Conservation (phyloP, 352 stramenopile species). For the Globisporangium echinulatum region DNA sequence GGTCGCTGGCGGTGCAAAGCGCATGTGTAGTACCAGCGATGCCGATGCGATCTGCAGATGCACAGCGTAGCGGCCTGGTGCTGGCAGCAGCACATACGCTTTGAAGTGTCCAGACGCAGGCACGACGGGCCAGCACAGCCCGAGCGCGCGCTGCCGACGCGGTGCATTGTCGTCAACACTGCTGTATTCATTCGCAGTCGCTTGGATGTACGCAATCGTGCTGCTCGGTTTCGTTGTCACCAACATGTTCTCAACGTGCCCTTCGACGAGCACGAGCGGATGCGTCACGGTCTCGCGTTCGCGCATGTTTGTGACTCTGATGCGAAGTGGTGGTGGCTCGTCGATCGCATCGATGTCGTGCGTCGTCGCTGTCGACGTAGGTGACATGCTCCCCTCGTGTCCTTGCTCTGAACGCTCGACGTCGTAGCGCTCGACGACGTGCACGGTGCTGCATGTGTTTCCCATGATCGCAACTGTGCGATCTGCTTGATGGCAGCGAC, state of each 20-base stretch:
- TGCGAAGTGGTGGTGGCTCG: slow-evolving; percentile 3
- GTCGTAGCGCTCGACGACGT: slow-evolving; percentile 5
- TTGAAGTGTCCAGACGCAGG: slow-evolving; percentile 40
- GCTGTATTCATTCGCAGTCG: background rate
- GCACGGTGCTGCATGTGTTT: slow-evolving; percentile 9
- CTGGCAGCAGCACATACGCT: slow-evolving; percentile 51
- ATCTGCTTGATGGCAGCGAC: background rate
- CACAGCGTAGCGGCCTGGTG: slow-evolving; percentile 28
- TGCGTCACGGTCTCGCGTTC: slow-evolving; percentile 66
- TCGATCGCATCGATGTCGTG: background rate
- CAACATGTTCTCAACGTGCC: slow-evolving; percentile 18
- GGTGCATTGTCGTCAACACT: background rate
- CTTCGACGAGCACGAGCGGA: slow-evolving; percentile 47
- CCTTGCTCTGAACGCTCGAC: no score
- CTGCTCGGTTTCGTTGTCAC: slow-evolving; percentile 8
- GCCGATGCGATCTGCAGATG: slow-evolving; percentile 14
- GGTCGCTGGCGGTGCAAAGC: slow-evolving; percentile 23
- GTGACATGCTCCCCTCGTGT: background rate
- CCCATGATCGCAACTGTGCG: background rate
- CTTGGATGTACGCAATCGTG: slow-evolving; percentile 21
- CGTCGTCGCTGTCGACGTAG: background rate
- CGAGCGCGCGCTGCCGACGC: background rate
- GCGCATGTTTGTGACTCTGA: slow-evolving; percentile 78
- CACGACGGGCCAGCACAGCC: slow-evolving; percentile 43
- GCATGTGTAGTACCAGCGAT: slow-evolving; percentile 24